Evolutionary conservation across 2,329 filamentous ascomycete species (phyloP), one percentile per base, ranked within the genome.

Genomic region (Boeremia lycopersici): DNA sequence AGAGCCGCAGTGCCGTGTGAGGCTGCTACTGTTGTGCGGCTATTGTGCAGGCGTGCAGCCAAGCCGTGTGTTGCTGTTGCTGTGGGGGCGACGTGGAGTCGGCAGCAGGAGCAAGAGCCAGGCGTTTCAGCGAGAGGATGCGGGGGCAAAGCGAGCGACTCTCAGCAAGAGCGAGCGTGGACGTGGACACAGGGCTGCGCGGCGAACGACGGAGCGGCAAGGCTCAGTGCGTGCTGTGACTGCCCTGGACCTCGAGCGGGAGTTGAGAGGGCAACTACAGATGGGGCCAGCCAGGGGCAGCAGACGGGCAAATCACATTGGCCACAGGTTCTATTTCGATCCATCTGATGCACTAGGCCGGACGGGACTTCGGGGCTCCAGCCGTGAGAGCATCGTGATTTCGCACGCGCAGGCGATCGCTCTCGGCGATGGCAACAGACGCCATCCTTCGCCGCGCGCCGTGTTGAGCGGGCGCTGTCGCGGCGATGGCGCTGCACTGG

Each of bases 191-290:
- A 34, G 23, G 29, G 39, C 50, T 38, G 36, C 17, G 50, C 52
- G 47, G 38, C 46, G 46, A 50, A 50, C 46, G 52, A 50, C 41
- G 41, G 41, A 42, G 46, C 52, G 46, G 42, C 52, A 43, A 19
- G 52, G 46, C 52, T 50, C 46, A 26, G 36, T 42, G 46, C 52
- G 36, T 42, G 46, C 52, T 38, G 42, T 10, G 19, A 40, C 52
- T 46, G 46, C 46, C 52, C 40, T 42, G 35, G 41, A 34, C 40
- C 15, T 33, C 12, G 41, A 31, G 47, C 52, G 52, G 52, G 46
- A 55, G 52, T 55, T 46, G 52, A 39, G 46, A 50, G 46, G 52
- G 38, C 52, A 55, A 55, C 52, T 50, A 42, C 34, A 45, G 52
- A 46, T 43, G 46, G 41, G 46, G 46, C 52, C 25, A 38, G 52